phyloP scores from a whole-genome alignment of 148 eudicot species.

The Vaccinium corymbosum region DNA sequence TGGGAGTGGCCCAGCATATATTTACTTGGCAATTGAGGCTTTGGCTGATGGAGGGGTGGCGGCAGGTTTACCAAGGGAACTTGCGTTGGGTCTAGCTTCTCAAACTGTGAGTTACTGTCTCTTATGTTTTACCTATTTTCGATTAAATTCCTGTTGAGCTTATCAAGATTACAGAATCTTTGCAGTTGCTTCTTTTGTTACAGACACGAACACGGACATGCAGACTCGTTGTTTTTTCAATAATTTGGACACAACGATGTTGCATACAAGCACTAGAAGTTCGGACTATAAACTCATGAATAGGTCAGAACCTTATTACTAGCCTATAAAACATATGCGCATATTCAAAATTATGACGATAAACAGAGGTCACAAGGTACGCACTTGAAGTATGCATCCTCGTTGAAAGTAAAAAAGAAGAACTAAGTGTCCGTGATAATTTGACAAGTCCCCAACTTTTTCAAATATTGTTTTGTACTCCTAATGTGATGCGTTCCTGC shows the following conservation, averaged over 20 bases:
- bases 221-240: neutral
- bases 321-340: neutral
- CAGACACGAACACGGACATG: too few species aligned
- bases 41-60: slow-evolving; percentile 99
- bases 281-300: neutral
- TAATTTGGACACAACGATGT: neutral
- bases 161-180: neutral
- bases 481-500: neutral
- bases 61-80: slow-evolving; percentile 88
- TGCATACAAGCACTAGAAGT: neutral
- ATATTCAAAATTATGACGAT: neutral
- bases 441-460: neutral
- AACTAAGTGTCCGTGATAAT: neutral
- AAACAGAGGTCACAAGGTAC: neutral
- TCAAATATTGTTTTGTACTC: neutral
- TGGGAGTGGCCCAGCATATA: slow-evolving; percentile 95
- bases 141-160: neutral
- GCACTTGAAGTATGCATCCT: neutral
- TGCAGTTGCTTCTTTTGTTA: neutral
- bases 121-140: neutral
- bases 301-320: neutral
- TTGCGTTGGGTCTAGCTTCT: slow-evolving; percentile 84
- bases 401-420: neutral
- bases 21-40: slow-evolving; percentile 87
- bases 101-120: slow-evolving; percentile 67